Conservation (phyloP, 768 basidiomycete genomes). For the Trametes villosa region DNA sequence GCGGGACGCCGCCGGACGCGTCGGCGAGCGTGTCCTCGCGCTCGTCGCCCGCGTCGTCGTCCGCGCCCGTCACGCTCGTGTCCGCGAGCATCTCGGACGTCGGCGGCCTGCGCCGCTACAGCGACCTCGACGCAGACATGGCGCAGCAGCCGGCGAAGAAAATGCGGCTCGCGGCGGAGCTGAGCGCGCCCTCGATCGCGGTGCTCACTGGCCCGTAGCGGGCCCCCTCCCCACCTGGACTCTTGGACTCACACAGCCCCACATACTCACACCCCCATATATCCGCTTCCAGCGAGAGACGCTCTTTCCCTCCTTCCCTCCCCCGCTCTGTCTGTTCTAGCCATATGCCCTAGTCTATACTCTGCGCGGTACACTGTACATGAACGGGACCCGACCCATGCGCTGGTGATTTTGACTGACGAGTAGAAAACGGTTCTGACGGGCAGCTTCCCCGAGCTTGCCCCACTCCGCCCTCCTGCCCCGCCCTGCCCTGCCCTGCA, state of each 20-base stretch:
- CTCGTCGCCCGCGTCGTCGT: conserved; percentile 31
- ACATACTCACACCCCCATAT: conserved; percentile 3
- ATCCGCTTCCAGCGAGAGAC: not conserved
- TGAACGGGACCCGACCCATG: conserved; percentile 15
- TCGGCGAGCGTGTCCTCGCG: conserved; percentile 30
- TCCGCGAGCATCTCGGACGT: conserved; percentile 22
- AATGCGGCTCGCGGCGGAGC: conserved; percentile 66
- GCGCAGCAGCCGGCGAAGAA: conserved; percentile 68
- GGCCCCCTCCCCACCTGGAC: conserved; percentile 9
- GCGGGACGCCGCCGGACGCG: conserved; percentile 25
- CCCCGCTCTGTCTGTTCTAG: not conserved
- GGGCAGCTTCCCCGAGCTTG: not conserved
- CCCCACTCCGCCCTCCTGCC: not conserved
- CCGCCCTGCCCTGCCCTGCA: not conserved
- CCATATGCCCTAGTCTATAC: too few relatives aligned
- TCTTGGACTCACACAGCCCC: not conserved
- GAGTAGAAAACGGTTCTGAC: conserved; percentile 12
- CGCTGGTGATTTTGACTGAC: conserved; percentile 1
- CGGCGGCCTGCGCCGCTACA: conserved; percentile 21
- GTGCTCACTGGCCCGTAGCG: conserved; percentile 22
- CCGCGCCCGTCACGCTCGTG: conserved; percentile 19
- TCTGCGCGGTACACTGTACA: conserved; percentile 15
- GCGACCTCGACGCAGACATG: conserved; percentile 56
- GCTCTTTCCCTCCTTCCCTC: not conserved
- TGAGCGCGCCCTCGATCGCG: conserved; percentile 23